Conservation (phyloP, 2,329 filamentous ascomycete genomes). For the Coniochaeta sp. region DNA sequence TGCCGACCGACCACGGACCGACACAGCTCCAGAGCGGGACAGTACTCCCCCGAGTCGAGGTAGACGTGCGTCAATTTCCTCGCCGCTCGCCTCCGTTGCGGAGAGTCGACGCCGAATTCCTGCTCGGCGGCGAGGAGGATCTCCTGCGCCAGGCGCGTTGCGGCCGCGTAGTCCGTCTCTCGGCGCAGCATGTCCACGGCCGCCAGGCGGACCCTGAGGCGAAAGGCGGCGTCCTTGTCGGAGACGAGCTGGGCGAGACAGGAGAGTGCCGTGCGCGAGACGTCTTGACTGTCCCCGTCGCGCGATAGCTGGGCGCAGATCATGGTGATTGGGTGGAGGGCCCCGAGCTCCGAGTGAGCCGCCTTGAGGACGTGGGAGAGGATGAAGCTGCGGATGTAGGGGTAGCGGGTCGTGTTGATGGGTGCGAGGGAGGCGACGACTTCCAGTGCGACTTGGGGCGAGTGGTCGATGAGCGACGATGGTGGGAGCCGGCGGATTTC, state of each 20-base stretch:
- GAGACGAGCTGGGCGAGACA: neutral
- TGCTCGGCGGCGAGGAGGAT: neutral
- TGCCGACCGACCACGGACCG: neutral
- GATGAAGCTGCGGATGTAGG: neutral
- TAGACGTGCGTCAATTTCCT: neutral
- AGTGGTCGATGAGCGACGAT: constrained; percentile 1
- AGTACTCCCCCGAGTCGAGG: neutral
- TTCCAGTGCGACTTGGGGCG: neutral
- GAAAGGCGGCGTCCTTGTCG: neutral
- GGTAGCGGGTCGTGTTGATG: constrained; percentile 1
- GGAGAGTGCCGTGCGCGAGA: neutral
- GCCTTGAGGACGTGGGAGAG: neutral
- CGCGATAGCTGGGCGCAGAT: constrained; percentile 1
- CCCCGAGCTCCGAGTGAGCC: neutral
- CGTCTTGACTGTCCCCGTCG: neutral
- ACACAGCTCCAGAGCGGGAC: neutral
- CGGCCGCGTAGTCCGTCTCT: neutral
- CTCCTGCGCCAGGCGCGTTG: neutral
- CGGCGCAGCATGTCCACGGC: neutral
- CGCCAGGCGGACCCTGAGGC: neutral
- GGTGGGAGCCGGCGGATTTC: neutral
- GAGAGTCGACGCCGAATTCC: neutral
- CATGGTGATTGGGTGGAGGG: neutral
- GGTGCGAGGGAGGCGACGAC: constrained; percentile 1
- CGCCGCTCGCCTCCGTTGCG: neutral